Evolutionary conservation across 129 eudicot genomes (phyloP), one percentile per base, ranked within the genome.

Genomic region (Escallonia rubra): DNA sequence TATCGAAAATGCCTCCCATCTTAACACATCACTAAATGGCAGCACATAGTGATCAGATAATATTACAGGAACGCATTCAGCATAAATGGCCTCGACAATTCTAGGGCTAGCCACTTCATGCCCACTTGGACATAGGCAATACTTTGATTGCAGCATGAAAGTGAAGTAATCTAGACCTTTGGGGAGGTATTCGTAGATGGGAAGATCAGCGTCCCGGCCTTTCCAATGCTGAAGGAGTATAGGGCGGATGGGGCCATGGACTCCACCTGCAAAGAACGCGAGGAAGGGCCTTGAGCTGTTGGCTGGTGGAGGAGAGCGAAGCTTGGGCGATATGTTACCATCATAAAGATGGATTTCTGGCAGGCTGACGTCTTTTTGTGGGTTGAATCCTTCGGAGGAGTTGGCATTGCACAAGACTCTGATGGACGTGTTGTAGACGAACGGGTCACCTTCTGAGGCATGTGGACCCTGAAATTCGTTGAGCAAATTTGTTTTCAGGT

Each of bases 21-120:
- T 82, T 65, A 92, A 72, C 7, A 92, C 91, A 59, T 92, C 96
- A 69, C 95, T 88, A 68, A 92, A 88, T 9, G 98, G 98, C 50
- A 88, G 63, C 6, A 92, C 96, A 72, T 88, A 92, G 76, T 83
- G 74, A 47, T 86, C 74, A 0, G 98, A 92, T 50, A 92, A 39
- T 15, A 88, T 86, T 41, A 92, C 98, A 0, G 98, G 98, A 38
- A 86, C 78, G 47, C 96, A 92, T 76, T 86, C 96, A 0, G 96
- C 79, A 41, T 92, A 92, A 78, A 92, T 74, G 38, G 98, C 79
- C 73, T 92, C 98, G 4, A 84, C 87, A 10, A 92, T 82, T 71
- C 96, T 88, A 12, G 98, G 98, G 52, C 98, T 92, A 14, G 98
- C 98, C 15, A 92, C 98, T 72, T 92, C 98, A 23, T 92, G 77